Base-by-base conservation (phyloP, 1,139 yeast species). In the Sugiyamaella paludigena region DNA sequence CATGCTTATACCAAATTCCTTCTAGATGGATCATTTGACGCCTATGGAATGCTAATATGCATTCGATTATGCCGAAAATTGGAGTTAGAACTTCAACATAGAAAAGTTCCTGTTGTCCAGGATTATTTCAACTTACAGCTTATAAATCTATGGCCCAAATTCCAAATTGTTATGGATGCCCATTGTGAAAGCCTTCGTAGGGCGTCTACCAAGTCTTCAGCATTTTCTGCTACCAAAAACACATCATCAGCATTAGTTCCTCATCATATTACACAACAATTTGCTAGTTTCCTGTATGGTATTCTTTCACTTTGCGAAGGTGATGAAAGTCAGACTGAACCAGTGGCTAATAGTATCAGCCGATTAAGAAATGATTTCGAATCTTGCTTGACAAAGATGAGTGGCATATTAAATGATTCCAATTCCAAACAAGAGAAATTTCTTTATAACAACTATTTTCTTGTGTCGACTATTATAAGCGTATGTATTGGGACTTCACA, bases 321-420 rank as follows among this genome's bases (percentile, higher is more conserved):
- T 19, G 64, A 59, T 15, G 60, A 64, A 16, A 53, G 62, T 16
- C 67, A 66, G 38, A 54, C 64, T 6, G 98, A 89, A 60, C 97
- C 96, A 0, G 72, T 91, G 7, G 78, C 79, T 39, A 80, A 78
- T 51, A 83, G 92, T 1, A 75, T 91, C 3, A 73, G 74, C 7
- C 74, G 96, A 50, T 69, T 92, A 37, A 71, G 91, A 45, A 82
- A 81, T 59, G 96, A 87, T 55, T 91, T 81, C 64, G 98, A 92
- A 64, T 80, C 79, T 29, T 76, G 82, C 1, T 68, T 92, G 62
- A 86, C 95, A 1, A 88, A 84, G 59, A 67, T 86, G 33, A 59
- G 66, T 29, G 58, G 62, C n/a, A 60, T 59, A 4, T 61, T 68
- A 33, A 60, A 73, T 48, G 72, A 74, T 53, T 70, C 77, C 12